Conservation (phyloP, 148 eudicot species). For the Silene latifolia region DNA sequence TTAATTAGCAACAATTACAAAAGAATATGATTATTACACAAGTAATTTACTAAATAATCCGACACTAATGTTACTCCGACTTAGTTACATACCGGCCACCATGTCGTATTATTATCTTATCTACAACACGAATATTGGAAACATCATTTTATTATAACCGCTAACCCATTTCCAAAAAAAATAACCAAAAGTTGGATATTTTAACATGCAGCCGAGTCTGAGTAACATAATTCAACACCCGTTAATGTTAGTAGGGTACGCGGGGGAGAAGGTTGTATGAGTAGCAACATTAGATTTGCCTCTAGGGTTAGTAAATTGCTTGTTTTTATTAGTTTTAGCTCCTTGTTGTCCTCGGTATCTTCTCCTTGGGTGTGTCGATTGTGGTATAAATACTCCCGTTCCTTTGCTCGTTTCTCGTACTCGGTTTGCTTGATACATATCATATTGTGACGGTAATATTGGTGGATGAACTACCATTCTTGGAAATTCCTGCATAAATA, state of each 20-base stretch:
- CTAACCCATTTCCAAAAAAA: not conserved
- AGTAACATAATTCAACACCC: slow-evolving; percentile 4
- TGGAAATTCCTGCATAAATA: slow-evolving; percentile 31
- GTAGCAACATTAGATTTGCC: not conserved
- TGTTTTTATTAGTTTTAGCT: slow-evolving; percentile 31
- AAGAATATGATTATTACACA: not conserved
- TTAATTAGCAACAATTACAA: not conserved
- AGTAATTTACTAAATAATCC: not conserved
- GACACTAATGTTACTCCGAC: not conserved
- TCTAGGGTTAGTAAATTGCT: slow-evolving; percentile 13
- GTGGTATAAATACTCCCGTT: slow-evolving; percentile 87
- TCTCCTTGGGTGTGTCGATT: slow-evolving; percentile 46
- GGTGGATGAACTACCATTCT: slow-evolving; percentile 31
- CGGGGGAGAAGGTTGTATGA: slow-evolving; percentile 8
- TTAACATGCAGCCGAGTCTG: not conserved
- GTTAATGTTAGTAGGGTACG: slow-evolving; percentile 10
- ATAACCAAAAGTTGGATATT: not conserved
- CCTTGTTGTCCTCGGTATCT: slow-evolving; percentile 30
- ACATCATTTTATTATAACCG: not conserved
- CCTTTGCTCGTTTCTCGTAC: slow-evolving; percentile 63
- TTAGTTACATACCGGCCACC: not conserved
- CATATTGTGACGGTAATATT: slow-evolving; percentile 28
- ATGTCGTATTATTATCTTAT: not conserved
- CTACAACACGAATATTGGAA: too few relatives aligned
- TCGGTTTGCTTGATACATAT: slow-evolving; percentile 31